Base-by-base conservation (phyloP, 495 filamentous ascomycete species). In the Penicillium ucsense region DNA sequence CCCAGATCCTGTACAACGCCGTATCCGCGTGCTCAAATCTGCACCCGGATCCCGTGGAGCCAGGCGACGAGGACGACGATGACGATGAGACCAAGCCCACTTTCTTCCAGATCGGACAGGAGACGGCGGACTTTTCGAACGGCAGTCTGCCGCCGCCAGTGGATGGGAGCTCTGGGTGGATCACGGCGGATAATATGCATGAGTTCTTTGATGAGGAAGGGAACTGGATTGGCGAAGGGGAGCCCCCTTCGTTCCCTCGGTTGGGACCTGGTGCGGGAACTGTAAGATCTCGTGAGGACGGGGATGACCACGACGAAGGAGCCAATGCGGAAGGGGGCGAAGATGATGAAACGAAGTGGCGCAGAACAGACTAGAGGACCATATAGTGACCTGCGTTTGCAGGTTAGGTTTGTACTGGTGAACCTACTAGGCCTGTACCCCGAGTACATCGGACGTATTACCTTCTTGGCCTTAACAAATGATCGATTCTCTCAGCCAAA, bases 111-210 rank as follows among this genome's bases (percentile, higher is more conserved):
- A 38, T 65, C 42, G 60, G 68, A 8, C 38, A 40, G 39, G 46
- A 47, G 30, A 37, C 53, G 5, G 40, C 51, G 31, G 66, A 57
- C 5, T 59, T 57, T 28, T 48, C 47, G 33, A 67, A 72, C 51
- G 78, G 80, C 4, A 79, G 76, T 35, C 54, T 91, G 32, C 86
- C 86, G 36, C 83, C 85, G 8, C 81, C 86, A 4, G 76, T 92
- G 62, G 86, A 86, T 2, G 89, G 91, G 8, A 91, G 88, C 57
- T 81, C 80, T 0, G 89, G 89, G 3, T 98, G 92, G 92, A 96
- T 98, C 52, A 98, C 92, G 11, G 85, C 89, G 9, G 92, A 96
- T 45, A 98, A 98, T 65, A 86, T 95, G 61, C 75, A 83, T 43
- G 80, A 95, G 57, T 95, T 74, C 53, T 75, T 82, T 59, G 81